Evolutionary conservation across 257 asterid genomes (phyloP).

Genomic region (Lavandula angustifolia): DNA sequence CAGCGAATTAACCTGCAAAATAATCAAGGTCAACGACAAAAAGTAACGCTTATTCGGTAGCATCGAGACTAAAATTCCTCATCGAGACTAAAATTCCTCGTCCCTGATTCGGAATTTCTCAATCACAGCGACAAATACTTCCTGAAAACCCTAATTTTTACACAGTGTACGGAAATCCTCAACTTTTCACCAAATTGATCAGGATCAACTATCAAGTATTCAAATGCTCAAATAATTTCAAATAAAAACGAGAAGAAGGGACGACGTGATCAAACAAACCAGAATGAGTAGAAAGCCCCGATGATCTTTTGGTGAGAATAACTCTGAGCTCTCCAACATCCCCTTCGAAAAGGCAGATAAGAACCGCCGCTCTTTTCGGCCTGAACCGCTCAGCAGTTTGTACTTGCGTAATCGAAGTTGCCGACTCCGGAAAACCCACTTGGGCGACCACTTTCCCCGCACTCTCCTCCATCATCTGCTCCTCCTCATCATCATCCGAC

Average conservation of each 20-base stretch:
- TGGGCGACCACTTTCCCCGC: slow-evolving; percentile 80
- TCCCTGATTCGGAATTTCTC: background rate
- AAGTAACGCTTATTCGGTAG: background rate
- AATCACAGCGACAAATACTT: background rate
- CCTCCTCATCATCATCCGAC: slow-evolving; percentile 51
- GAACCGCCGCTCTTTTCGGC: slow-evolving; percentile 92
- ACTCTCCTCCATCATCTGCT: slow-evolving; percentile 57
- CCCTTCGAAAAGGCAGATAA: slow-evolving; percentile 87
- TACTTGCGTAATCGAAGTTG: slow-evolving; percentile 46
- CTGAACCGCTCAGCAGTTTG: slow-evolving; percentile 51
- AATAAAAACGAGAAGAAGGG: background rate
- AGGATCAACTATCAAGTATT: slow-evolving; percentile 28
- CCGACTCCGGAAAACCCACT: slow-evolving; percentile 85
- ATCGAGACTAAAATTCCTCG: background rate
- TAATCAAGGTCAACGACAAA: slow-evolving; percentile 2
- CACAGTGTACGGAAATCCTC: background rate
- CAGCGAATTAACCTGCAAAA: background rate
- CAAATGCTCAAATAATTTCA: slow-evolving; percentile 10
- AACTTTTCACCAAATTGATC: slow-evolving; percentile 10
- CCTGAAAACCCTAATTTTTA: slow-evolving; percentile 2
- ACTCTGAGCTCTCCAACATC: slow-evolving; percentile 75
- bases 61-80: background rate
- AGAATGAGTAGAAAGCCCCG: slow-evolving; percentile 84
- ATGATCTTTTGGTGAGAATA: slow-evolving; percentile 87
- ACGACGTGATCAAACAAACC: slow-evolving; percentile 48